phyloP scores from a whole-genome alignment of 208 protist genomes.

The Tritrichomonas musculus region DNA sequence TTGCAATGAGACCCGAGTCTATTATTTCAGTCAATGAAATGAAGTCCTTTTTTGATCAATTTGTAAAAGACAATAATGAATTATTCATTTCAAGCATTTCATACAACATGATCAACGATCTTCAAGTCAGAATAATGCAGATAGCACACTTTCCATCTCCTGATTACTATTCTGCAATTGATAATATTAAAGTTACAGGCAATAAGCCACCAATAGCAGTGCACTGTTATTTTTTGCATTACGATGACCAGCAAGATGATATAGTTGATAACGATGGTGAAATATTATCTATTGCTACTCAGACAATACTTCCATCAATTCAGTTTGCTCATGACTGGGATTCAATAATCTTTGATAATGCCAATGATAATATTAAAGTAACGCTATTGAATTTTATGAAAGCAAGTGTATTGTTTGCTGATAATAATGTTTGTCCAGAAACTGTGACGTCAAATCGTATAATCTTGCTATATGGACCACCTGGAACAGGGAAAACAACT shows the following conservation, averaged over 20 bases:
- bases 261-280: background rate
- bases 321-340: background rate
- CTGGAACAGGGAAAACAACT: conserved; percentile 67
- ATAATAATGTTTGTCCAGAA: conserved; percentile 63
- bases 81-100: no score
- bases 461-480: conserved; percentile 50
- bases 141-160: no score
- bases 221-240: no score
- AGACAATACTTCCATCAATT: background rate
- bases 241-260: background rate
- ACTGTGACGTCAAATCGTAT: conserved; percentile 62
- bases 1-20: no score
- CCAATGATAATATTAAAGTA: conserved; percentile 59
- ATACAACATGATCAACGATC: no score
- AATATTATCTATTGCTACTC: background rate
- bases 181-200: no score
- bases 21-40: no score
- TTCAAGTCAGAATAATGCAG: no score
- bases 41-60: no score
- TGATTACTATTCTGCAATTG: no score
- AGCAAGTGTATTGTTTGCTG: conserved; percentile 71
- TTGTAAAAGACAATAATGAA: no score
- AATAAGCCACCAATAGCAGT: no score
- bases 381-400: conserved; percentile 73
- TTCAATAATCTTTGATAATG: background rate